Evolutionary conservation across 768 basidiomycete genomes (phyloP).

Genomic region (Multifurca ochricompacta): DNA sequence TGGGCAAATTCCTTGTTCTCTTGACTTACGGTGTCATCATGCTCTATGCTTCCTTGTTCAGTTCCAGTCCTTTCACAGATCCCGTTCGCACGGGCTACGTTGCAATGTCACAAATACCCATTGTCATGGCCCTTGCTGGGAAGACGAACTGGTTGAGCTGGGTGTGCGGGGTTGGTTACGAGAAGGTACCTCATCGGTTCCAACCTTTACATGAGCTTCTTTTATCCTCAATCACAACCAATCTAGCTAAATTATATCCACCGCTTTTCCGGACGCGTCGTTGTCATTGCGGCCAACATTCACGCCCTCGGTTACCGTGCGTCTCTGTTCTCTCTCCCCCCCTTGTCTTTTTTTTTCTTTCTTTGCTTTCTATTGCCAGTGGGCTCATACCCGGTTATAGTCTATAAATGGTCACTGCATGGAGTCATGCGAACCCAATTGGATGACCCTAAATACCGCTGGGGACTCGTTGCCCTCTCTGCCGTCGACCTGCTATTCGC

Average conservation of each 20-base stretch:
- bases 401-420: conserved; percentile 7
- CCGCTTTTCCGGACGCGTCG: conserved; percentile 40
- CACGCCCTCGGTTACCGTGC: conserved; percentile 37
- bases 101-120: conserved; percentile 38
- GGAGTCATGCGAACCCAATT: neutral
- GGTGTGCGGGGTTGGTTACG: conserved; percentile 39
- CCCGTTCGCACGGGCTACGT: conserved; percentile 30
- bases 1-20: conserved; percentile 34
- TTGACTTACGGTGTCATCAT: conserved; percentile 31
- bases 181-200: conserved; percentile 31
- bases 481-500: conserved; percentile 32
- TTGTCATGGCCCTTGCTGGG: conserved; percentile 37
- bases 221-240: neutral
- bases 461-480: conserved; percentile 31
- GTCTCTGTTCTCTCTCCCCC: too few relatives aligned
- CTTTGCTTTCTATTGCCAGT: too few relatives aligned
- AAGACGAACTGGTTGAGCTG: conserved; percentile 42
- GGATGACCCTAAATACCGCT: neutral
- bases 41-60: conserved; percentile 31
- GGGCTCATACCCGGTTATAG: neutral
- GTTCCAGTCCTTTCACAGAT: conserved; percentile 31
- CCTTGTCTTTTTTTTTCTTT: too few relatives aligned
- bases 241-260: conserved; percentile 46
- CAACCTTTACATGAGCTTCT: neutral
- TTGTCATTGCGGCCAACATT: conserved; percentile 35